Evolutionary conservation across 306 rosid genomes (phyloP).

Genomic region (Prunus kanzakura): DNA sequence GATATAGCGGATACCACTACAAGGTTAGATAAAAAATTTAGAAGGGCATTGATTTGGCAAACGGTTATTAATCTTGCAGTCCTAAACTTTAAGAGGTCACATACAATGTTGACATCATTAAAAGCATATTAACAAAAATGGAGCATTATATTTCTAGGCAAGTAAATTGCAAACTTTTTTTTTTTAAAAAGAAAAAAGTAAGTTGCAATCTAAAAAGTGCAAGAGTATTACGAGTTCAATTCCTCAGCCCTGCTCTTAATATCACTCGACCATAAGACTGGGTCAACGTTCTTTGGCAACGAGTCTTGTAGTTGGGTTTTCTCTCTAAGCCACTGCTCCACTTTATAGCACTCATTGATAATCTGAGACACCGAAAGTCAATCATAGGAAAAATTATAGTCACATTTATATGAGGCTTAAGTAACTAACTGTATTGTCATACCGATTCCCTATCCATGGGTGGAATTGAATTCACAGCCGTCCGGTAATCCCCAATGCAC

Average conservation of each 20-base stretch:
- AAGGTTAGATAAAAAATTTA: background rate
- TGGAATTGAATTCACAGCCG: slow-evolving; percentile 34
- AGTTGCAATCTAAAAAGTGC: slow-evolving; percentile 6
- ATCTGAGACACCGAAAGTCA: slow-evolving; percentile 32
- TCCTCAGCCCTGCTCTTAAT: slow-evolving; percentile 54
- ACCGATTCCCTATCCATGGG: slow-evolving; percentile 39
- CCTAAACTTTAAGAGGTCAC: background rate
- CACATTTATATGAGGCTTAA: background rate
- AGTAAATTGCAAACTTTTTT: background rate
- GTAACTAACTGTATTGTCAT: background rate
- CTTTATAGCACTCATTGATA: slow-evolving; percentile 53
- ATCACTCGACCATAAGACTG: slow-evolving; percentile 57
- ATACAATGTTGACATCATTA: background rate
- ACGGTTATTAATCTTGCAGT: background rate
- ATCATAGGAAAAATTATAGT: slow-evolving; percentile 6
- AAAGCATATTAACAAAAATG: background rate
- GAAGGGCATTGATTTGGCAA: background rate
- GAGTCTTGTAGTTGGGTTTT: slow-evolving; percentile 60
- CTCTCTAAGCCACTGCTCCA: slow-evolving; percentile 75
- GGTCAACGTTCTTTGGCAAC: slow-evolving; percentile 63
- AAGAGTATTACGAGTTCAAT: slow-evolving; percentile 53
- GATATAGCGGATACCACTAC: background rate
- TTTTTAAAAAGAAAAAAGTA: background rate
- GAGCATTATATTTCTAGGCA: background rate
- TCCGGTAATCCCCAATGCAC: slow-evolving; percentile 37